A percentile compares a stretch with the other conserved stretches of the same genome.
phyloP scores from a whole-genome alignment of 2,329 filamentous ascomycete genomes.

The Cladosporium sp. region DNA sequence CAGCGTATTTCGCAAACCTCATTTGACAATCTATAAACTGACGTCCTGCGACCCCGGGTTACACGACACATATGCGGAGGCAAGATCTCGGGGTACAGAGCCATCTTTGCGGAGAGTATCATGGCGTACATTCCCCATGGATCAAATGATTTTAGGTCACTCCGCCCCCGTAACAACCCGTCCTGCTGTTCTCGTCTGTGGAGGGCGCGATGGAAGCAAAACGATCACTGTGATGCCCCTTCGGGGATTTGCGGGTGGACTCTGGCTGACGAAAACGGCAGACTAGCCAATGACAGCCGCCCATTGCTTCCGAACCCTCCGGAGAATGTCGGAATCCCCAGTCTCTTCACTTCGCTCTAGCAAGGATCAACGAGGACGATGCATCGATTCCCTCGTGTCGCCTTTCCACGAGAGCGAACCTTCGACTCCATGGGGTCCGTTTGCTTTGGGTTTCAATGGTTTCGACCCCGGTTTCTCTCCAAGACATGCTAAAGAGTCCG shows the following conservation, averaged over 20 bases:
- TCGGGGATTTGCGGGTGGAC: slow-evolving; percentile 1
- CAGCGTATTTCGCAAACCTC: too few relatives aligned
- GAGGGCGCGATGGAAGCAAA: neutral
- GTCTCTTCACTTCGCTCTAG: neutral
- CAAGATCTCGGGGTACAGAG: slow-evolving; percentile 3
- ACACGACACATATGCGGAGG: slow-evolving; percentile 9
- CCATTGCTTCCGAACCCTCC: neutral
- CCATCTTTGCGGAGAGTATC: slow-evolving; percentile 4
- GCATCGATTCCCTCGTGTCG: neutral
- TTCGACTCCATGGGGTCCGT: slow-evolving; percentile 4
- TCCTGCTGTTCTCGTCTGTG: slow-evolving; percentile 1
- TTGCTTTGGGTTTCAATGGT: neutral
- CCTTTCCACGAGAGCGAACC: slow-evolving; percentile 1
- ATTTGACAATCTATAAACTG: neutral
- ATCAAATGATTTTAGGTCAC: neutral
- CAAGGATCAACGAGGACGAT: neutral
- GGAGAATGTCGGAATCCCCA: neutral
- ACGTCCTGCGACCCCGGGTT: neutral
- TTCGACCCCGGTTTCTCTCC: neutral
- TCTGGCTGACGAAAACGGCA: neutral
- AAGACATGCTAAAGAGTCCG: slow-evolving; percentile 1
- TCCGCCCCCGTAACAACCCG: slow-evolving; percentile 5
- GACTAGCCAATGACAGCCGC: neutral
- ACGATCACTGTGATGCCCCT: neutral
- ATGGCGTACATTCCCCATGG: slow-evolving; percentile 10